phyloP scores from a whole-genome alignment of 495 filamentous ascomycete genomes.

The Penicillium samsonianum region DNA sequence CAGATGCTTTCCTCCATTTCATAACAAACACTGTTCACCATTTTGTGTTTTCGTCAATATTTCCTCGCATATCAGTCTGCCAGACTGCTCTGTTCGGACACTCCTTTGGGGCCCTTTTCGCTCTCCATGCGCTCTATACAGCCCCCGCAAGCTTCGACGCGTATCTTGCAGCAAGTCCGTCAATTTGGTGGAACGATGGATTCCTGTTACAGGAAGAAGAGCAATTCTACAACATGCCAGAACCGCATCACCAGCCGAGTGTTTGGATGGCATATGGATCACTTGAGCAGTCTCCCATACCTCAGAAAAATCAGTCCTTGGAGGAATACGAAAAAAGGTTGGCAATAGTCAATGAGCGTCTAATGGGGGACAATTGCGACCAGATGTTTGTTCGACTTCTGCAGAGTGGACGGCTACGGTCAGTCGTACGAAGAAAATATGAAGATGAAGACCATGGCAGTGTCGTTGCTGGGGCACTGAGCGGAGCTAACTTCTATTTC shows the following conservation, averaged over 20 bases:
- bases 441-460: conserved; percentile 31
- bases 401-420: conserved; percentile 7
- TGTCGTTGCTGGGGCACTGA: conserved; percentile 27
- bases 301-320: conserved; percentile 7
- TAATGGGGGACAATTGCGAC: conserved; percentile 29
- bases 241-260: not conserved
- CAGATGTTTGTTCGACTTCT: conserved; percentile 17
- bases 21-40: conserved; percentile 16
- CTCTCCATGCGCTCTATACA: conserved; percentile 24
- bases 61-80: conserved; percentile 15
- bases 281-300: conserved; percentile 23
- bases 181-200: conserved; percentile 29
- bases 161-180: conserved; percentile 30
- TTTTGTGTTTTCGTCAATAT: conserved; percentile 17
- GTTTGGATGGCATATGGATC: conserved; percentile 25
- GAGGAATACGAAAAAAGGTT: conserved; percentile 17
- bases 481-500: conserved; percentile 22
- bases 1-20: conserved; percentile 22
- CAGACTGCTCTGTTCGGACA: conserved; percentile 27
- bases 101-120: conserved; percentile 27
- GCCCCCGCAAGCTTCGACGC: conserved; percentile 18
- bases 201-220: conserved; percentile 20
- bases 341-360: conserved; percentile 9
- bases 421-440: conserved; percentile 17
- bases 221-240: conserved; percentile 5